Evolutionary conservation across 805 yeast species (phyloP), one percentile per base, ranked within the genome.

Genomic region (Candida broadrunensis): DNA sequence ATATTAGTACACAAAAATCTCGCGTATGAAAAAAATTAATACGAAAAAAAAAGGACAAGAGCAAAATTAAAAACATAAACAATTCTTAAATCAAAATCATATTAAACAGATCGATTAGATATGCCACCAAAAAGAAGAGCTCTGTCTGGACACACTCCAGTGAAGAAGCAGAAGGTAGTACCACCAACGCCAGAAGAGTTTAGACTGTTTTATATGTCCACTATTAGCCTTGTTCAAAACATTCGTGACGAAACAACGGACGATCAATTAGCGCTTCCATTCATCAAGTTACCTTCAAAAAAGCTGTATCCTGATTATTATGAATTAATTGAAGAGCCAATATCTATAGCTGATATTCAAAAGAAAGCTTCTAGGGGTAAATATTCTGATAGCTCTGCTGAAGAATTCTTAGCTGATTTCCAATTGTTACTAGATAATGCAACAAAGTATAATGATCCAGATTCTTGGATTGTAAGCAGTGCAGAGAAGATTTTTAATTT

Each of bases 401-500:
- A 50, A 2, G 65, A 58, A 38, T 63, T 67, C 42, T 35, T 64
- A 33, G 60, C 37, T 12, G 74, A 69, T 47, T 67, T 70, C 50
- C 51, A 57, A 44, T 52, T 59, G 36, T 49, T 70, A 41, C 48
- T 60, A 23, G 68, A 63, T 42, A 70, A 70, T 45, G 74, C 75
- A 8, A 54, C 55, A 31, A 54, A 54, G 29, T 70, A 67, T 52
- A 70, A 70, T 49, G 72, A 65, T 45, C 68, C 72, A 1, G 65
- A 58, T 15, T 66, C 72, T 7, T 67, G 79, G 55, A 83, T 88
- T 38, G 91, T 85, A 1, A 68, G 67, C 33, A 86, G 85, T 56
- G 83, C 95, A 2, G 57, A 61, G 13, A 70, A 67, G 42, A 75
- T 88, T 36, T 69, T 68, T 36, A 73, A 78, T 18, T 78, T 74